Base-by-base conservation (phyloP, 257 asterid genomes). In the Lycium ferocissimum region DNA sequence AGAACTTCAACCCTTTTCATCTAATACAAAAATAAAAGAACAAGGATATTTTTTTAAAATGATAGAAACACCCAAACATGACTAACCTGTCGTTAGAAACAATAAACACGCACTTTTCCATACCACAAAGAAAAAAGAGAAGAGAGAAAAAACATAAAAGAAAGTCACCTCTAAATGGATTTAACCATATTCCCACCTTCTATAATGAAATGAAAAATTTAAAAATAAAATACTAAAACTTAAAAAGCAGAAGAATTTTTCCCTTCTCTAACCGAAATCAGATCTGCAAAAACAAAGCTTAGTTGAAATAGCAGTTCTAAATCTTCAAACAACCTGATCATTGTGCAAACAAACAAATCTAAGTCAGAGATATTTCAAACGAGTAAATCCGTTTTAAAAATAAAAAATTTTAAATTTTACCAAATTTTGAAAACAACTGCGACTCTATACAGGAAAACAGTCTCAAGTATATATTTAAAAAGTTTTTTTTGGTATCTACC, bases 401-500 rank as follows among this genome's bases (percentile, higher is more conserved):
- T n/a, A 1, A 73, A 45, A 37, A 10, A 1, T 2, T 47, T 6
- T 75, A 7, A 75, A n/a, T n/a, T 12, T 47, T 75, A 11, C 4
- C 45, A 49, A 49, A 76, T 3, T 45, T 4, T 76, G 62, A 76
- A 51, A 76, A 76, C 38, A 76, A 76, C 13, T 26, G 26, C 8
- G 26, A 51, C 45, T 26, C n/a, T n/a, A n/a, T n/a, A n/a, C n/a
- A n/a, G n/a, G n/a, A n/a, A n/a, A n/a, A n/a, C n/a, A n/a, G n/a
- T n/a, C n/a, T n/a, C n/a, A n/a, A n/a, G n/a, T n/a, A n/a, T n/a
- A n/a, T n/a, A n/a, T n/a, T n/a, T n/a, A n/a, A n/a, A n/a, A n/a
- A n/a, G n/a, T n/a, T n/a, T n/a, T n/a, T n/a, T 86, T 67, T 69
- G 84, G 87, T 87, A 88, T 85, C 84, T 89, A 75, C 83, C 61